Evolutionary conservation across 768 basidiomycete species (phyloP).

Genomic region (Boletellus emodensis): DNA sequence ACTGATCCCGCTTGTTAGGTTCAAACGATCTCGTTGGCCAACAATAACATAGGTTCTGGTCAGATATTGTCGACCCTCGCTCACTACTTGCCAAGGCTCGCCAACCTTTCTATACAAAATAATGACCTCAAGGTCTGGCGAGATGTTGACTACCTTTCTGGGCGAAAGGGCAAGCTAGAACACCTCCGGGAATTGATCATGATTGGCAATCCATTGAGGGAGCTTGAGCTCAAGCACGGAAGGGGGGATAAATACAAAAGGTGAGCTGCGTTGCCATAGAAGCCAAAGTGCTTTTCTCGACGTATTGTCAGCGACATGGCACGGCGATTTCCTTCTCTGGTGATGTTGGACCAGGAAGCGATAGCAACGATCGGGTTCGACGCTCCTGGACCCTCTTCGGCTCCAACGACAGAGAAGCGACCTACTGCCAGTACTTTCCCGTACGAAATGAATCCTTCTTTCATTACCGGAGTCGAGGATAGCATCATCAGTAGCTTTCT

Average conservation of each 20-base stretch:
- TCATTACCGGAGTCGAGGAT: conserved; percentile 71
- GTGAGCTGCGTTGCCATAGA: conserved; percentile 37
- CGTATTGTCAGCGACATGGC: conserved; percentile 60
- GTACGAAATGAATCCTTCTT: conserved; percentile 64
- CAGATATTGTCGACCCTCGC: conserved; percentile 56
- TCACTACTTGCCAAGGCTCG: conserved; percentile 74
- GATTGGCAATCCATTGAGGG: conserved; percentile 71
- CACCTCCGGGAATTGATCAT: conserved; percentile 71
- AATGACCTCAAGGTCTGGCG: conserved; percentile 67
- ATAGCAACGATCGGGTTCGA: conserved; percentile 78
- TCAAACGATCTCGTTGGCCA: conserved; percentile 80
- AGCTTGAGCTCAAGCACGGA: conserved; percentile 52
- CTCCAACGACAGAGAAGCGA: conserved; percentile 34
- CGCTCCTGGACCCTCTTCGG: conserved; percentile 51
- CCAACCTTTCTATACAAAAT: conserved; percentile 75
- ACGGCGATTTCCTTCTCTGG: conserved; percentile 74
- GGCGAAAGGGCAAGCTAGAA: conserved; percentile 52
- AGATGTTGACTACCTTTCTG: conserved; percentile 65
- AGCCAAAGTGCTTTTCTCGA: conserved; percentile 1
- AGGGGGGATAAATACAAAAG: conserved; percentile 63
- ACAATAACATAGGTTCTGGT: conserved; percentile 65
- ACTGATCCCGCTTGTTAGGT: conserved; percentile 38
- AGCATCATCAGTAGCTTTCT: conserved; percentile 73
- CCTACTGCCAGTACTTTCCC: conserved; percentile 75
- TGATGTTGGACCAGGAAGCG: conserved; percentile 80